These are phyloP conservation scores for Pelargonium fulgidum DNA, from an alignment of 441 rosid genomes.

Conservation along the genomic window DNA sequence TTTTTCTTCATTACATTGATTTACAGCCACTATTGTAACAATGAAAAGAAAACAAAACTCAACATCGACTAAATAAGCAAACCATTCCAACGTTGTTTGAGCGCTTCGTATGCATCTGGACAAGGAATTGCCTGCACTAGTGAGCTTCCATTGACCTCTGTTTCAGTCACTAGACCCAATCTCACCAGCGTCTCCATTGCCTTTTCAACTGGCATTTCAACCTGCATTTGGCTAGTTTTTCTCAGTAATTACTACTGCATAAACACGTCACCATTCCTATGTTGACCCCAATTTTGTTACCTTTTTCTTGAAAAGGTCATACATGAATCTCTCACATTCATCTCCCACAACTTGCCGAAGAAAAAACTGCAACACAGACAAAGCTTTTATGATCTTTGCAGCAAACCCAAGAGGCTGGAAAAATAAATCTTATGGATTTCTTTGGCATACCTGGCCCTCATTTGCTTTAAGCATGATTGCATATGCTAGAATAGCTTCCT, in stretches of 20 bases:
- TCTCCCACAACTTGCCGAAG: constrained; percentile 41
- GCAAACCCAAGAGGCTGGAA: background rate
- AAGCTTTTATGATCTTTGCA: constrained; percentile 8
- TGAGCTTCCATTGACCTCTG: constrained; percentile 35
- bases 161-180: constrained; percentile 60
- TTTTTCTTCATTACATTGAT: background rate
- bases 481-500: constrained; percentile 83
- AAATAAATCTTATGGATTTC: background rate
- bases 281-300: constrained; percentile 25
- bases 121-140: constrained; percentile 55
- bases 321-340: constrained; percentile 80
- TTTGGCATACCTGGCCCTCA: constrained; percentile 52
- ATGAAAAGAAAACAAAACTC: background rate
- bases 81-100: constrained; percentile 59
- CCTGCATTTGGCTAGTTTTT: constrained; percentile 34
- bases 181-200: constrained; percentile 59
- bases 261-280: background rate
- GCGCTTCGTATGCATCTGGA: constrained; percentile 47
- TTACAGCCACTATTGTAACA: background rate
- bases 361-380: constrained; percentile 37
- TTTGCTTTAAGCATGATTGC: constrained; percentile 69
- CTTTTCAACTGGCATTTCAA: constrained; percentile 79
- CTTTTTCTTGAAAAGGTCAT: constrained; percentile 53
- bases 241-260: background rate
- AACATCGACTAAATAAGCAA: constrained; percentile 35